Evolutionary conservation across 2,329 filamentous ascomycete genomes (phyloP).

Genomic region (Parafenestella ontariensis): DNA sequence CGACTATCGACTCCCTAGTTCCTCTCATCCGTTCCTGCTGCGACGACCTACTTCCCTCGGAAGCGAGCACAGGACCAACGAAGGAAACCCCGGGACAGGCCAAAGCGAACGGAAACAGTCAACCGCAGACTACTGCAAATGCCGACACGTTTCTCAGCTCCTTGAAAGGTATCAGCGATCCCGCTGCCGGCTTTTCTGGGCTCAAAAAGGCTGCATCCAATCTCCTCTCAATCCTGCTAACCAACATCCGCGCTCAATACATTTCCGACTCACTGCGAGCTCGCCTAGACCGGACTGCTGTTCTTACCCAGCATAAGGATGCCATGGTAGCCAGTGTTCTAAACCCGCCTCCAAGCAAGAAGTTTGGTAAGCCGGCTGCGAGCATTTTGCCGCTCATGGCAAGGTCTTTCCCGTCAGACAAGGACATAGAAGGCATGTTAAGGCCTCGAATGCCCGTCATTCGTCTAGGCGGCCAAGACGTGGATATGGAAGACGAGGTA

Average conservation of each 20-base stretch:
- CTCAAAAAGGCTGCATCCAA: conserved; percentile 64
- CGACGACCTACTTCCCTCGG: conserved; percentile 69
- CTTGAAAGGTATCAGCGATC: conserved; percentile 39
- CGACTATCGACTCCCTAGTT: conserved; percentile 68
- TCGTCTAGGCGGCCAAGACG: conserved; percentile 29
- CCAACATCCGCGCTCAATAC: conserved; percentile 68
- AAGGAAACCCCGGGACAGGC: conserved; percentile 48
- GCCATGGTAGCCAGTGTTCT: conserved; percentile 84
- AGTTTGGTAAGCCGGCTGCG: conserved; percentile 65
- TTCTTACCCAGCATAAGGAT: conserved; percentile 71
- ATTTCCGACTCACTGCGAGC: conserved; percentile 75
- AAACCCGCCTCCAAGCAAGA: conserved; percentile 72
- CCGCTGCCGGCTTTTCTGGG: conserved; percentile 47
- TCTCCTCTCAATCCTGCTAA: conserved; percentile 70
- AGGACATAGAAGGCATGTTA: conserved; percentile 75
- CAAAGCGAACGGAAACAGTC: conserved; percentile 49
- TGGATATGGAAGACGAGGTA: conserved; percentile 31
- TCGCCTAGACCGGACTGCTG: conserved; percentile 80
- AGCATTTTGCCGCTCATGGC: conserved; percentile 83
- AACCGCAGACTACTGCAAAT: conserved; percentile 59
- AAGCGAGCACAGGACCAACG: conserved; percentile 46
- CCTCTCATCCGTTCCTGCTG: conserved; percentile 73
- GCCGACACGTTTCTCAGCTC: conserved; percentile 73
- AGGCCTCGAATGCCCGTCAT: conserved; percentile 57
- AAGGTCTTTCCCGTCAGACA: conserved; percentile 67